phyloP scores from a whole-genome alignment of 106 monocot species.

The Narthecium ossifragum region DNA sequence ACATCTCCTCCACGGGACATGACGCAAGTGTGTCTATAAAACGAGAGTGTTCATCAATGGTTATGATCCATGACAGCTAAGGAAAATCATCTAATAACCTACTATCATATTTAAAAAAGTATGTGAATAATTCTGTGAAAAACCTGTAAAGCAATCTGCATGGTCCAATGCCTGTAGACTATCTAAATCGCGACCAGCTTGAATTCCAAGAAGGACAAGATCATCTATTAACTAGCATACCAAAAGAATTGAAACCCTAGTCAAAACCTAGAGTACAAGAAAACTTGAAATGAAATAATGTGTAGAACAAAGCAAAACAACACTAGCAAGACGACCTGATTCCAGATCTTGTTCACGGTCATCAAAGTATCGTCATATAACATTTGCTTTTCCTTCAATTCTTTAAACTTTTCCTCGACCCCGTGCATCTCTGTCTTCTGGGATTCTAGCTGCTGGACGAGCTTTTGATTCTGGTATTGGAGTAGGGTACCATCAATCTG shows the following conservation, averaged over 20 bases:
- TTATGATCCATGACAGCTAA: not conserved
- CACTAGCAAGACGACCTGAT: slow-evolving; percentile 50
- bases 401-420: slow-evolving; percentile 65
- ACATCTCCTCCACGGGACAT: slow-evolving; percentile 70
- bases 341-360: slow-evolving; percentile 83
- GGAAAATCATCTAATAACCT: not conserved
- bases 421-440: slow-evolving; percentile 66
- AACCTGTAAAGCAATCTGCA: slow-evolving; percentile 57
- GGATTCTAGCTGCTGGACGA: slow-evolving; percentile 85
- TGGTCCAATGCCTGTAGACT: slow-evolving; percentile 46
- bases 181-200: slow-evolving; percentile 45
- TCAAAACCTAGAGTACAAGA: not conserved
- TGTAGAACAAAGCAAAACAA: not conserved
- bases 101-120: not conserved
- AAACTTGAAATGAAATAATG: not conserved
- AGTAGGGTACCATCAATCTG: slow-evolving; percentile 87
- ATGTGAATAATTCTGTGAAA: slow-evolving; percentile 3
- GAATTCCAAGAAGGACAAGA: slow-evolving; percentile 56
- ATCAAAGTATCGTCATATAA: slow-evolving; percentile 74
- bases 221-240: slow-evolving; percentile 57
- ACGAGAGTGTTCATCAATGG: not conserved
- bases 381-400: slow-evolving; percentile 54
- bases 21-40: slow-evolving; percentile 45
- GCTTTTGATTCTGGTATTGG: slow-evolving; percentile 84
- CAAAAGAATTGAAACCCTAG: not conserved